Evolutionary conservation across 176 grass and related monocot genomes (phyloP).

Genomic region (Typha latifolia): DNA sequence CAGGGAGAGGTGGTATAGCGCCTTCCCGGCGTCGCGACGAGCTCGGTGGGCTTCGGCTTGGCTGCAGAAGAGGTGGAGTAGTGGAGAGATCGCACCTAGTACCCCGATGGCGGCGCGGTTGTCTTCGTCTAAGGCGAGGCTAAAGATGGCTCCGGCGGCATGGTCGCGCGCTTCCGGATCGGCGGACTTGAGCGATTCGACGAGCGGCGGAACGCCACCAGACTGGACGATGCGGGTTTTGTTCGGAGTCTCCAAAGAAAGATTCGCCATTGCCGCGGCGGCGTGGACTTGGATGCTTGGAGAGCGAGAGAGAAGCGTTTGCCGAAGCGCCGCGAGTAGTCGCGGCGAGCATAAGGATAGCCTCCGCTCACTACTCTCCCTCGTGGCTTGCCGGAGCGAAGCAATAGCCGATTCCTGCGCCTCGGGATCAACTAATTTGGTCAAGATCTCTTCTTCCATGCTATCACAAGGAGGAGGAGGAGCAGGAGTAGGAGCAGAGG

Average conservation of each 20-base stretch:
- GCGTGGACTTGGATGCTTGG: constrained; percentile 35
- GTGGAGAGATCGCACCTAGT: constrained; percentile 55
- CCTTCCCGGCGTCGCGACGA: constrained; percentile 67
- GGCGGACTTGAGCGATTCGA: constrained; percentile 41
- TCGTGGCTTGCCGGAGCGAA: constrained; percentile 49
- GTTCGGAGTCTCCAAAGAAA: constrained; percentile 62
- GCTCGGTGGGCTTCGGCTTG: constrained; percentile 17
- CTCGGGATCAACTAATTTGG: constrained; percentile 42
- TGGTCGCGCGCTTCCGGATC: constrained; percentile 57
- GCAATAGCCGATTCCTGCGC: constrained; percentile 29
- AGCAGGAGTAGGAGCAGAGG: neutral
- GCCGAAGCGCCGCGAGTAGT: constrained; percentile 46
- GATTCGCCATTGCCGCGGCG: constrained; percentile 55
- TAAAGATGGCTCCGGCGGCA: constrained; percentile 63
- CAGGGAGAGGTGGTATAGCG: constrained; percentile 79
- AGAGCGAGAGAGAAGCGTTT: constrained; percentile 36
- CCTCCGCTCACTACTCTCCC: constrained; percentile 51
- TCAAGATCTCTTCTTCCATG: constrained; percentile 51
- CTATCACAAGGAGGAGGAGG: constrained; percentile 5
- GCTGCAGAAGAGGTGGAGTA: constrained; percentile 54
- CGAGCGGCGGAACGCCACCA: constrained; percentile 54
- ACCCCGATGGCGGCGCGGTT: constrained; percentile 91
- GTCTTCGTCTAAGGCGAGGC: constrained; percentile 60
- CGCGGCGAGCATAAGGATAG: constrained; percentile 50
- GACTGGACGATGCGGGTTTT: constrained; percentile 64